Percentiles rank a stretch among this genome's conserved stretches.
These are phyloP conservation scores for Lobulomyces angularis DNA, from an alignment of 192 early-diverging fungal genomes.

Conservation along the genomic window DNA sequence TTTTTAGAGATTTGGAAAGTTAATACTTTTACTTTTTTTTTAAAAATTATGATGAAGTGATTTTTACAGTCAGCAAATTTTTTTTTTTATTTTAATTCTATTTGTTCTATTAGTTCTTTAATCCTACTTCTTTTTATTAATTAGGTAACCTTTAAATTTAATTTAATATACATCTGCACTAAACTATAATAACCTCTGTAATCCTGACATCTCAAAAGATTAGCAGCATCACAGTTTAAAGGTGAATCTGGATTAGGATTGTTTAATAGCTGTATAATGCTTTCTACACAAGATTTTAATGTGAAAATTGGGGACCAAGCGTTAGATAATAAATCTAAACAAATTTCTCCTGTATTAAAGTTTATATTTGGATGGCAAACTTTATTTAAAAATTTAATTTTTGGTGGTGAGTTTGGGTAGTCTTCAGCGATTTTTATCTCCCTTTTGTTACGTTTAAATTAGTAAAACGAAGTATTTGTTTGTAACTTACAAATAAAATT, in stretches of 20 bases:
- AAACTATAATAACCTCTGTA: constrained; percentile 73
- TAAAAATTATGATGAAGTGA: too few species aligned
- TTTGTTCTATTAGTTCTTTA: too few species aligned
- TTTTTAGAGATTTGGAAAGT: too few species aligned
- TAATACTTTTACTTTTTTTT: too few species aligned
- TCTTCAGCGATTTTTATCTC: too few species aligned
- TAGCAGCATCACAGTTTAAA: constrained; percentile 91
- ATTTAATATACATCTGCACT: constrained; percentile 68
- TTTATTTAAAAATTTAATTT: constrained; percentile 56
- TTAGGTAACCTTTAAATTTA: too few species aligned
- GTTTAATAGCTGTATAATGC: constrained; percentile 70
- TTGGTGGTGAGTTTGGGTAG: constrained; percentile 73
- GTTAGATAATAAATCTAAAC: constrained; percentile 84
- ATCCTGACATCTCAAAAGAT: constrained; percentile 80
- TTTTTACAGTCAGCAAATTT: too few species aligned
- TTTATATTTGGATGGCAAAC: constrained; percentile 91
- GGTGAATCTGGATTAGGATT: constrained; percentile 82
- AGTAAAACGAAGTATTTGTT: too few species aligned
- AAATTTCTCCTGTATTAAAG: constrained; percentile 94
- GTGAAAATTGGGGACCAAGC: constrained; percentile 96
- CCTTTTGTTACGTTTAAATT: too few species aligned
- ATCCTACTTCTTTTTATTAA: too few species aligned
- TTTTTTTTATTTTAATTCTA: too few species aligned
- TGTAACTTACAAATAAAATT: too few species aligned
- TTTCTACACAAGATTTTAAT: constrained; percentile 68